Conservation (phyloP, 306 rosid species). For the Sphenostylis stenocarpa region DNA sequence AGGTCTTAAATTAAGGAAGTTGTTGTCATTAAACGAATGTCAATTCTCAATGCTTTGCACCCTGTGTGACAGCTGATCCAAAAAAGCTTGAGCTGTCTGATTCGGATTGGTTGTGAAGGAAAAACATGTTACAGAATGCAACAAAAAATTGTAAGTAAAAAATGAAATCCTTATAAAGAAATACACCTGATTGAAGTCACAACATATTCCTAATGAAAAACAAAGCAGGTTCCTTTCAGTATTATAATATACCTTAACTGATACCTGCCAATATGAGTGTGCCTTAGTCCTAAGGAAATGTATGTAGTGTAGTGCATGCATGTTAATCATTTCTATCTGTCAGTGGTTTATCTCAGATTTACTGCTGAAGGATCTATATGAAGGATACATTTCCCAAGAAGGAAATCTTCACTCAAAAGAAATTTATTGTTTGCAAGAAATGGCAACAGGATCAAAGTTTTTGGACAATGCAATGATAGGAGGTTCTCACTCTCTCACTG, state of each 20-base stretch:
- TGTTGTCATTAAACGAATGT: conserved; percentile 36
- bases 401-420: conserved; percentile 55
- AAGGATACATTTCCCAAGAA: conserved; percentile 60
- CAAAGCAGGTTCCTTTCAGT: conserved; percentile 42
- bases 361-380: conserved; percentile 41
- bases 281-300: conserved; percentile 32
- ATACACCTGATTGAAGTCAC: conserved; percentile 44
- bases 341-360: conserved; percentile 33
- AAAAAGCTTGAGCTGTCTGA: conserved; percentile 52
- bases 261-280: conserved; percentile 45
- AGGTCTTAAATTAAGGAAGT: conserved; percentile 38
- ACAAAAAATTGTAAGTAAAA: conserved; percentile 41
- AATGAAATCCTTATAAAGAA: conserved; percentile 44
- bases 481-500: conserved; percentile 39
- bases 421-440: conserved; percentile 55
- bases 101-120: conserved; percentile 47
- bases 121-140: conserved; percentile 49
- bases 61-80: conserved; percentile 43
- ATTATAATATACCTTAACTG: conserved; percentile 36
- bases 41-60: conserved; percentile 43
- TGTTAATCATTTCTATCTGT: conserved; percentile 45
- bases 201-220: conserved; percentile 37
- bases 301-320: conserved; percentile 36
- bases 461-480: conserved; percentile 48
- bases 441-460: conserved; percentile 51